Base-by-base conservation (phyloP, 2,329 filamentous ascomycete species). In the Penicillium paneum region DNA sequence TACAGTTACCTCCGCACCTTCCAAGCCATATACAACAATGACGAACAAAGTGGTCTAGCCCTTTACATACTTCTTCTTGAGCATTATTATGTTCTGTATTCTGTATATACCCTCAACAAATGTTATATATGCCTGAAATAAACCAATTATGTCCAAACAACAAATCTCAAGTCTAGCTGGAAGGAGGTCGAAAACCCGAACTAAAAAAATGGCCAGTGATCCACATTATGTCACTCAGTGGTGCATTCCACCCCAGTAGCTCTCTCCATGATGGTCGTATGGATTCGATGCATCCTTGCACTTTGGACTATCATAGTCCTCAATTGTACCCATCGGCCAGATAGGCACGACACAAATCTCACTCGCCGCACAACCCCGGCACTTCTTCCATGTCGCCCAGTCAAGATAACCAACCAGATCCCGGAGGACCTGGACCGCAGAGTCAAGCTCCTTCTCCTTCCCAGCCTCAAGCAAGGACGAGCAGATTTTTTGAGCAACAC, bases 281-380 rank as follows among this genome's bases (percentile, higher is more conserved):
- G 67, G 66, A 1, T 57, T 49, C 11, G 53, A 60, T 6, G 59
- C 63, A 62, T 73, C 68, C 47, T 65, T 62, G 52, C 81, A 83
- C 32, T 66, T 64, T 6, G 82, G 81, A 39, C 71, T 65, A 31
- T 74, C 76, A 61, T 84, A 81, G 63, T 87, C 84, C 26, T 82
- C 75, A 0, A 71, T 63, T 0, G 70, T 74, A 0, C 84, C 84
- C 65, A 79, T 74, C 0, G 84, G 85, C 84, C 84, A 88, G 64
- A 87, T 85, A 1, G 83, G 83, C n/a, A 86, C 74, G 42, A 83
- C 78, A 57, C 84, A 84, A 3, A 85, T 68, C 67, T 87, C 79
- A 41, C 82, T 76, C 8, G 75, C 73, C 0, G 62, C 67, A 63
- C 85, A 88, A 0, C 76, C 74, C 7, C 74, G 71, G 48, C 83